A percentile compares a stretch with the other conserved stretches of the same genome.
Conservation (phyloP, 768 basidiomycete species). For the Lactifluus echinatus region DNA sequence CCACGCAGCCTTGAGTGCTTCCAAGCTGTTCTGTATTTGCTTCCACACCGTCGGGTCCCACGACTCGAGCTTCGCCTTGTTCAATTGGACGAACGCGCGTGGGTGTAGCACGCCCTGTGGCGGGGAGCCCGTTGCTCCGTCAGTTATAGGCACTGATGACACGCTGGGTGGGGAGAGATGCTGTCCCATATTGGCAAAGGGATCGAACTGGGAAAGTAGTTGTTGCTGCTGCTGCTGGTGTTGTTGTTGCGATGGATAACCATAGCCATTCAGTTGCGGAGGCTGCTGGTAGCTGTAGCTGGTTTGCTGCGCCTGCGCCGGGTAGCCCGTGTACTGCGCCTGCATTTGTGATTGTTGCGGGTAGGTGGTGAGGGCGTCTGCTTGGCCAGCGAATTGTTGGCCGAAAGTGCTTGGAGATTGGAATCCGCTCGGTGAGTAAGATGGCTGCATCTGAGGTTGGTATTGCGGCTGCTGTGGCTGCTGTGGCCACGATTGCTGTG, state of each 20-base stretch:
- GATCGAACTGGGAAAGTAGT: conserved; percentile 20
- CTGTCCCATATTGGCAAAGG: conserved; percentile 11
- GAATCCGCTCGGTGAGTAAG: conserved; percentile 7
- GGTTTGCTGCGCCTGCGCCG: conserved; percentile 20
- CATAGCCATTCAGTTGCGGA: conserved; percentile 20
- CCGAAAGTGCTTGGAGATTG: conserved; percentile 5
- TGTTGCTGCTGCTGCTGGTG: conserved; percentile 14
- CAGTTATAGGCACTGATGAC: not conserved
- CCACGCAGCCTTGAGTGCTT: conserved; percentile 61
- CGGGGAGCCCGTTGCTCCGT: not conserved
- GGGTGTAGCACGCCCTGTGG: conserved; percentile 47
- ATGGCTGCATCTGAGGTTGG: conserved; percentile 17
- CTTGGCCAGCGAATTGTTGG: conserved; percentile 17
- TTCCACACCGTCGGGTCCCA: conserved; percentile 23
- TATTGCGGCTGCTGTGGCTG: conserved; percentile 15
- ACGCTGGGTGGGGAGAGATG: not conserved
- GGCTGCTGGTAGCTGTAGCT: conserved; percentile 10
- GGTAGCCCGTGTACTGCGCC: conserved; percentile 24
- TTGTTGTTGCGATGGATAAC: conserved; percentile 19
- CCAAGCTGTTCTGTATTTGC: conserved; percentile 46
- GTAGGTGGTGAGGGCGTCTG: conserved; percentile 17
- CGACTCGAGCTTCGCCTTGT: conserved; percentile 54
- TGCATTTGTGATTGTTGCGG: conserved; percentile 25
- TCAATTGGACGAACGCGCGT: conserved; percentile 52
- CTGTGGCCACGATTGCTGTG: conserved; percentile 13